These are phyloP conservation scores for Penicillium crustosum DNA, from an alignment of 2,329 filamentous ascomycete genomes.

Conservation along the genomic window DNA sequence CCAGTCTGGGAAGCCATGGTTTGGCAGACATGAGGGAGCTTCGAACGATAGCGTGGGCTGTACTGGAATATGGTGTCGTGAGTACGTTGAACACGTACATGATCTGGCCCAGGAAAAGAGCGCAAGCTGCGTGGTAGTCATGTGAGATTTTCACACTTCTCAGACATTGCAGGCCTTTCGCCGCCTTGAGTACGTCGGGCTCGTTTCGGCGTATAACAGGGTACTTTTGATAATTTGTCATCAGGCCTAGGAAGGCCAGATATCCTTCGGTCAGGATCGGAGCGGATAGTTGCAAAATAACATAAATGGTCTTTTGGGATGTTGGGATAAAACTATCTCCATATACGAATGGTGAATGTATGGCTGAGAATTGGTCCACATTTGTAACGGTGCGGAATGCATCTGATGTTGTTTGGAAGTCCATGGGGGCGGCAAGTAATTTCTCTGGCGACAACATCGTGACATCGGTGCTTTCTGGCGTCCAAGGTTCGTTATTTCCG, in stretches of 20 bases:
- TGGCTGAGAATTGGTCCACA: constrained; percentile 20
- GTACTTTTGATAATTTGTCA: constrained; percentile 25
- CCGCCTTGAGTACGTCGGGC: constrained; percentile 24
- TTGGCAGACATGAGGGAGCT: constrained; percentile 30
- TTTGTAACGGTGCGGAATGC: constrained; percentile 22
- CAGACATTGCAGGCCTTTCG: constrained; percentile 22
- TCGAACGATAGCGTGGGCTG: constrained; percentile 29
- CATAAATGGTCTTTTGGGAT: constrained; percentile 19
- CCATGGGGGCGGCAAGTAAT: constrained; percentile 15
- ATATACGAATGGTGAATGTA: constrained; percentile 24
- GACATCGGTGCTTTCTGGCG: constrained; percentile 3
- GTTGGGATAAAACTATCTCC: constrained; percentile 21
- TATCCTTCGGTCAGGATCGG: constrained; percentile 24
- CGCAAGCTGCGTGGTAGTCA: constrained; percentile 26
- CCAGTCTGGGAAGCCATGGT: constrained; percentile 28
- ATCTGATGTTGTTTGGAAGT: constrained; percentile 19
- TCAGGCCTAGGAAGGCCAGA: constrained; percentile 23
- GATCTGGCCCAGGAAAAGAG: constrained; percentile 28
- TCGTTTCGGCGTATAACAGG: constrained; percentile 20
- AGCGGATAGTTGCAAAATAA: constrained; percentile 19
- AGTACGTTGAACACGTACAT: constrained; percentile 34
- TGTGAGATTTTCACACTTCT: constrained; percentile 20
- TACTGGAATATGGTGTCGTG: constrained; percentile 24
- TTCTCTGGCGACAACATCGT: constrained; percentile 18
- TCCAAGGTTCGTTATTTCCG: background rate